Base-by-base conservation (phyloP, 2,329 filamentous ascomycete genomes). In the Amylocarpus encephaloides region DNA sequence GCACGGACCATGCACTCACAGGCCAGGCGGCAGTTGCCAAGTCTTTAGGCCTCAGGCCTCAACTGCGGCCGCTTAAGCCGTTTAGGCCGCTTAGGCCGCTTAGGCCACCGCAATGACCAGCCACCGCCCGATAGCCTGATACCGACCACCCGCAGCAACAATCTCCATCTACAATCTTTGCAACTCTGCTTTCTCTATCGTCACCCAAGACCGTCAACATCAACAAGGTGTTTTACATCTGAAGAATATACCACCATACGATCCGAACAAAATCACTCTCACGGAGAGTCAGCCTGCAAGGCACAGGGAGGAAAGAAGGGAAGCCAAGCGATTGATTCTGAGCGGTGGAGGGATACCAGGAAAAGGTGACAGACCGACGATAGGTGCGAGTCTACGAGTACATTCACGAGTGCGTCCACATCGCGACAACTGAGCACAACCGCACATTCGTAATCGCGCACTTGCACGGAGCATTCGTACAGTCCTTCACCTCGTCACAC, bases 51-150 rank as follows among this genome's bases (percentile, higher is more conserved):
- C 22, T 26, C 22, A 26, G 22, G 22, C 22, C 22, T 26, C 22
- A 4, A 26, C 22, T n/a, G n/a, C n/a, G 22, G 22, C 22, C 22
- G 22, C 22, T 26, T 7, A 26, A 7, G 22, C 22, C 22, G n/a
- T n/a, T n/a, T n/a, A n/a, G n/a, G n/a, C n/a, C n/a, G n/a, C n/a
- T n/a, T n/a, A n/a, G 22, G 22, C 22, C 22, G 22, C 22, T 26
- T 7, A 26, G 22, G 22, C 22, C 22, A 26, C 22, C 22, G 13
- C 39, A 36, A 16, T 10, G 41, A 46, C 49, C 49, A 51, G 49
- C 49, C 49, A 51, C 43, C 49, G 22, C 7, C 22, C 22, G 49
- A 46, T 32, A 46, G 10, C 19, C 15, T 18, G 49, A 46, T 38
- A 46, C n/a, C 16, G 12, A 12, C 34, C 5, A 34, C 44, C 15